phyloP scores from a whole-genome alignment of 208 protist species.

The Trypanosomatidae sp. region DNA sequence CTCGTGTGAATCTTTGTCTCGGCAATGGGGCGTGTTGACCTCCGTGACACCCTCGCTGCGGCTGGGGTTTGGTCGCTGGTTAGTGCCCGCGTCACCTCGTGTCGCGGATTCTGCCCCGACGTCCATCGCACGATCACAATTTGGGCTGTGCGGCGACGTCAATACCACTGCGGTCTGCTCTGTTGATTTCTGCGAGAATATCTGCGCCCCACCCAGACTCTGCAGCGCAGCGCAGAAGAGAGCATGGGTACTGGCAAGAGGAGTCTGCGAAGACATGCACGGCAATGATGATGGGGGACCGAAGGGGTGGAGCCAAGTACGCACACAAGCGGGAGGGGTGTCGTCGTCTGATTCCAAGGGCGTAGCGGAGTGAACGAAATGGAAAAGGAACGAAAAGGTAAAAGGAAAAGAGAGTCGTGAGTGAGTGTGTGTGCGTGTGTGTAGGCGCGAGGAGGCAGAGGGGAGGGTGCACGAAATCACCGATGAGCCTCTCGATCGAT shows the following conservation, averaged over 20 bases:
- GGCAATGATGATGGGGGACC: too few relatives aligned
- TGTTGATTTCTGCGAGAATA: neutral
- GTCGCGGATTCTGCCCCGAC: neutral
- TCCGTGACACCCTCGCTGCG: neutral
- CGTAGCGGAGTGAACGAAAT: neutral
- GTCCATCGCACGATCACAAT: too few relatives aligned
- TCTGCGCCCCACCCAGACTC: neutral
- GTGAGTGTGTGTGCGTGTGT: neutral
- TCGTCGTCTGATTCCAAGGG: neutral
- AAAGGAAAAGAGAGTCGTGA: neutral
- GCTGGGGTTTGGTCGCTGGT: neutral
- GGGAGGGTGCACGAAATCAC: neutral
- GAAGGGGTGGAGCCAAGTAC: neutral
- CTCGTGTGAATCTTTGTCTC: neutral
- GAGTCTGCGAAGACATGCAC: neutral
- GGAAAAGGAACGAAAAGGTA: neutral
- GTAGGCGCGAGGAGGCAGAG: neutral
- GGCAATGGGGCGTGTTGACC: too few relatives aligned
- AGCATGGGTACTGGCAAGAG: constrained; percentile 15
- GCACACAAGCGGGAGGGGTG: neutral
- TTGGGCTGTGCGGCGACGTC: neutral
- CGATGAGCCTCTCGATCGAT: neutral
- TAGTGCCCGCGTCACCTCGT: neutral
- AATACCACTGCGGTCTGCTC: neutral
- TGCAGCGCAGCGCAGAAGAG: constrained; percentile 15